A percentile compares a stretch with the other conserved stretches of the same genome.
Conservation (phyloP, 2,329 filamentous ascomycete species). For the Chaetoscypha palmicola region DNA sequence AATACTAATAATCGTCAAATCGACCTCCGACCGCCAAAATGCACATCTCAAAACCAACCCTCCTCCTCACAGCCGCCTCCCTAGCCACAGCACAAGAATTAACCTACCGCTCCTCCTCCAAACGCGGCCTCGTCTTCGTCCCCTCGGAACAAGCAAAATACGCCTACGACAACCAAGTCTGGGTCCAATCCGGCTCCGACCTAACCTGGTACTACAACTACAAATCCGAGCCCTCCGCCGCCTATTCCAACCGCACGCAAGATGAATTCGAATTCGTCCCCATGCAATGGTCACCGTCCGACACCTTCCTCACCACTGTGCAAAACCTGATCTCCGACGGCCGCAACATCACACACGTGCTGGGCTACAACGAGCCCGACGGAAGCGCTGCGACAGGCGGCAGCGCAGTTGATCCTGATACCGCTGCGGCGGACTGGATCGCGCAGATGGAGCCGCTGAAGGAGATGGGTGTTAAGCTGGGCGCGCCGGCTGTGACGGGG, state of each 20-base stretch:
- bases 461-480: constrained; percentile 54
- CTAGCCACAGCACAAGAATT: constrained; percentile 8
- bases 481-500: constrained; percentile 65
- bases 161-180: constrained; percentile 54
- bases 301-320: constrained; percentile 55
- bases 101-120: constrained; percentile 31
- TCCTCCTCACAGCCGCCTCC: constrained; percentile 12
- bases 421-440: constrained; percentile 64
- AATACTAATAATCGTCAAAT: too few species aligned
- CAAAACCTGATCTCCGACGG: constrained; percentile 45
- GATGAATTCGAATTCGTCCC: constrained; percentile 66
- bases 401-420: constrained; percentile 49
- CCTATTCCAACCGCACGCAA: constrained; percentile 43
- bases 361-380: constrained; percentile 77
- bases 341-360: constrained; percentile 56
- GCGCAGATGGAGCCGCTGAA: constrained; percentile 63
- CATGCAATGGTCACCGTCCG: constrained; percentile 62
- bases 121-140: constrained; percentile 69
- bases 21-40: too few species aligned
- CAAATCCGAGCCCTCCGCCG: constrained; percentile 44
- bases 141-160: constrained; percentile 40
- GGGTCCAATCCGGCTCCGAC: constrained; percentile 48
- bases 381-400: constrained; percentile 49
- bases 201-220: constrained; percentile 89
- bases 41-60: constrained; percentile 7